A percentile compares a stretch with the other conserved stretches of the same genome.
Evolutionary conservation across 139 green algal species (phyloP).

Genomic region (Marvania coccoides): DNA sequence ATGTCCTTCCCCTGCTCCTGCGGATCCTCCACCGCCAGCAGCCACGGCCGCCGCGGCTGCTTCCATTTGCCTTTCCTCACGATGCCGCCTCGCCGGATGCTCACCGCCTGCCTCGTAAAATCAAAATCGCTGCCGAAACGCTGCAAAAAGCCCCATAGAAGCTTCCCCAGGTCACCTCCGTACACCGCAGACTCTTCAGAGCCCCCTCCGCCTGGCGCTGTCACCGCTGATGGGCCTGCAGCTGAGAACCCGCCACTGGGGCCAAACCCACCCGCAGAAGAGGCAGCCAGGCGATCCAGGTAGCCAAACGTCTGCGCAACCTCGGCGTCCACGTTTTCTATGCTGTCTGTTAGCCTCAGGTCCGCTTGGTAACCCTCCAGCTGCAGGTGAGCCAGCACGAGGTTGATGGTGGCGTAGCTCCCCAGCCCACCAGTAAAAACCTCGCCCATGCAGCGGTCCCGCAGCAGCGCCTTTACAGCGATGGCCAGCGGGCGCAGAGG

Average conservation of each 20-base stretch:
- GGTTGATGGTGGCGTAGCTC: constrained; percentile 64
- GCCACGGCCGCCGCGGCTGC: constrained; percentile 11
- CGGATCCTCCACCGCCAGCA: constrained; percentile 52
- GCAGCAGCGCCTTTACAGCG: constrained; percentile 52
- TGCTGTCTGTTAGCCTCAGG: too few relatives aligned
- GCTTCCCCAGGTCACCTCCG: constrained; percentile 39
- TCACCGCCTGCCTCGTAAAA: constrained; percentile 40
- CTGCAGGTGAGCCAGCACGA: constrained; percentile 65
- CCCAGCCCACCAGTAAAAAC: constrained; percentile 57
- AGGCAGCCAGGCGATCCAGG: background rate
- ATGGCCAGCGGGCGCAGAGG: constrained; percentile 60
- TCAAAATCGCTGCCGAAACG: constrained; percentile 44
- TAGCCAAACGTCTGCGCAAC: constrained; percentile 11
- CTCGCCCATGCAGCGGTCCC: constrained; percentile 63
- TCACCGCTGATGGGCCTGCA: background rate
- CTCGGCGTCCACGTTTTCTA: background rate
- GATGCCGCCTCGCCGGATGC: constrained; percentile 44
- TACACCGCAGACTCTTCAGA: background rate
- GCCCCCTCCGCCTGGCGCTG: background rate
- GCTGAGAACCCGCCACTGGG: too few relatives aligned
- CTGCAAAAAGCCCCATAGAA: constrained; percentile 54
- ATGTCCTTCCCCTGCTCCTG: constrained; percentile 50
- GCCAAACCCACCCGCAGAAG: too few relatives aligned
- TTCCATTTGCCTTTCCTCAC: constrained; percentile 39
- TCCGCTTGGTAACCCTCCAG: constrained; percentile 15